A percentile compares a stretch with the other conserved stretches of the same genome.
Evolutionary conservation across 2,329 filamentous ascomycete species (phyloP).

Genomic region (Ophiostoma novo-ulmi): DNA sequence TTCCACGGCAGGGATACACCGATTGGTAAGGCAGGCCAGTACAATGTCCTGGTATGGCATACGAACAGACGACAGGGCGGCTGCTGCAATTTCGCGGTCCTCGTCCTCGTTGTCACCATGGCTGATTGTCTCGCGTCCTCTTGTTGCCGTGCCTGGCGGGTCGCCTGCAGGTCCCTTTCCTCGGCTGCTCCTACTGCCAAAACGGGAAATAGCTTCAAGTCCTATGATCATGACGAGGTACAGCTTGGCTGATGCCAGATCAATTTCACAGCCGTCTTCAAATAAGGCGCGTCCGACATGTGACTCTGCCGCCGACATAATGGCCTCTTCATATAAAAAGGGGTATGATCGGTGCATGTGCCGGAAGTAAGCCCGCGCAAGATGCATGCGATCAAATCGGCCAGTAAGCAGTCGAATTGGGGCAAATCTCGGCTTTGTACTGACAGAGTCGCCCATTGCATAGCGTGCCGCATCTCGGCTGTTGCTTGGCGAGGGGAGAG

Average conservation of each 20-base stretch:
- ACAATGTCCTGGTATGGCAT: constrained; percentile 40
- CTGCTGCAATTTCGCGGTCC: neutral
- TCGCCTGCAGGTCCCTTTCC: neutral
- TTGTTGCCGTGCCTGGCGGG: neutral
- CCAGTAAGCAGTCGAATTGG: constrained; percentile 17
- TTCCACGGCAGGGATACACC: constrained; percentile 36
- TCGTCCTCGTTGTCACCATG: neutral
- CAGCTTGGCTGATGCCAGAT: neutral
- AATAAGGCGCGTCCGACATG: neutral
- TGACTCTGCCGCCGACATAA: constrained; percentile 31
- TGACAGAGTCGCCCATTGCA: constrained; percentile 10
- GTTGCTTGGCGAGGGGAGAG: constrained; percentile 15
- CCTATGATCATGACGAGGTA: constrained; percentile 10
- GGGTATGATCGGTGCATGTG: constrained; percentile 44
- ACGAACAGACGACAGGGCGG: constrained; percentile 33
- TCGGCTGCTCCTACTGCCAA: constrained; percentile 1
- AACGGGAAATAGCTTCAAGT: neutral
- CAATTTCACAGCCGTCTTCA: neutral
- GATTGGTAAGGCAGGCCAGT: constrained; percentile 37
- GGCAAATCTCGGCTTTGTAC: constrained; percentile 4
- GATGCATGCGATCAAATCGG: constrained; percentile 26
- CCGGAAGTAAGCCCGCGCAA: constrained; percentile 43
- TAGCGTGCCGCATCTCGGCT: constrained; percentile 17
- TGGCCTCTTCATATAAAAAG: constrained; percentile 39
- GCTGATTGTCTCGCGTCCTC: neutral